phyloP scores from a whole-genome alignment of 805 yeast species.

The Cyberlindnera mrakii region DNA sequence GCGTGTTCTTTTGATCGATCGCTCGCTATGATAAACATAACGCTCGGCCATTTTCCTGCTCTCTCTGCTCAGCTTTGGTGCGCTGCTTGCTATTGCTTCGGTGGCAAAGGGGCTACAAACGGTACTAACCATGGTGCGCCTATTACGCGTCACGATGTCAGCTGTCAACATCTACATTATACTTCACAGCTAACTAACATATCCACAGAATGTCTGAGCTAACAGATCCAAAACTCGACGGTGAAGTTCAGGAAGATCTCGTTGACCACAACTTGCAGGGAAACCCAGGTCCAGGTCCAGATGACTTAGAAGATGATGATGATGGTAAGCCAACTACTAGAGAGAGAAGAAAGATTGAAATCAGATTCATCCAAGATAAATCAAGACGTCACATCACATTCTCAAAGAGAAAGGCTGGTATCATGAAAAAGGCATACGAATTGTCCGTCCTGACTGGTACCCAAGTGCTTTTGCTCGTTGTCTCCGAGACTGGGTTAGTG shows the following conservation, averaged over 20 bases:
- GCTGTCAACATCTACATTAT: no score
- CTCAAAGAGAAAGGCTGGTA: conserved; percentile 97
- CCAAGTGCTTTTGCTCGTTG: conserved; percentile 89
- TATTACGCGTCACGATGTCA: no score
- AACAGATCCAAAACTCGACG: conserved; percentile 19
- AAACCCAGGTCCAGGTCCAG: conserved; percentile 9
- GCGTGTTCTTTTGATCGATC: no score
- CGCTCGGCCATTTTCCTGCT: background rate
- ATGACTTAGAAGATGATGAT: conserved; percentile 39
- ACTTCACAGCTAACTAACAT: conserved; percentile 1
- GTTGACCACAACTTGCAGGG: conserved; percentile 10
- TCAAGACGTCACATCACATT: conserved; percentile 97
- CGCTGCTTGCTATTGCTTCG: no score
- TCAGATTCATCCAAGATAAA: conserved; percentile 95
- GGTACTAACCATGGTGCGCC: no score
- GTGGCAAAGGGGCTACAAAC: no score
- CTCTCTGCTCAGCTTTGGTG: no score
- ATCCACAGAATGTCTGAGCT: conserved; percentile 19
- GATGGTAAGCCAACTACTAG: conserved; percentile 40
- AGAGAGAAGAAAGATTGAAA: conserved; percentile 88
- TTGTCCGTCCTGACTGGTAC: conserved; percentile 95
- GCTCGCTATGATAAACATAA: no score
- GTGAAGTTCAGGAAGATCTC: conserved; percentile 19
- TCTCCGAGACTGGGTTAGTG: conserved; percentile 96
- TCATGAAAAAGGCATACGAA: conserved; percentile 99